phyloP scores from a whole-genome alignment of 257 asterid genomes.

The Nicotiana sylvestris region DNA sequence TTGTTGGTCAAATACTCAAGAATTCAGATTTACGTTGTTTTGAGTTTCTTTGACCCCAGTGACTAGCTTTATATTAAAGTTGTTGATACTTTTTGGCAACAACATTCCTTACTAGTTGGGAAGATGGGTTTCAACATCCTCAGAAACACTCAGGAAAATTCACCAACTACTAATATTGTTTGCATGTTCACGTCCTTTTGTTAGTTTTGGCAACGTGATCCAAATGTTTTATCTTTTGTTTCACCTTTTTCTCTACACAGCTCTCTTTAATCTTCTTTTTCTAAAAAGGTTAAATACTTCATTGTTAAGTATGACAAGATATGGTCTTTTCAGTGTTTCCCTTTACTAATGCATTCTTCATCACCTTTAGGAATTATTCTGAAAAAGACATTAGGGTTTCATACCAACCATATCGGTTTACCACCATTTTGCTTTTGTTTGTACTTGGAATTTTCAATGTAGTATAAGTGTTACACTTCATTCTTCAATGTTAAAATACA shows the following conservation, averaged over 20 bases:
- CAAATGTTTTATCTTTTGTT: background rate
- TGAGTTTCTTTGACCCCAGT: background rate
- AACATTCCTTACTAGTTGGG: background rate
- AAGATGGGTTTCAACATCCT: background rate
- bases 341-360: slow-evolving; percentile 13
- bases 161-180: slow-evolving; percentile 18
- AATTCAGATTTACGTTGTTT: background rate
- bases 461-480: background rate
- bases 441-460: background rate
- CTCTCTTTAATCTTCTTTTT: background rate
- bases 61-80: background rate
- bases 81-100: background rate
- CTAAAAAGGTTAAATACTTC: background rate
- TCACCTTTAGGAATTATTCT: slow-evolving; percentile 11
- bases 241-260: background rate
- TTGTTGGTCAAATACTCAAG: background rate
- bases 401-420: slow-evolving; percentile 21
- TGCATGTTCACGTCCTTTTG: slow-evolving; percentile 3
- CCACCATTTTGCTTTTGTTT: slow-evolving; percentile 7
- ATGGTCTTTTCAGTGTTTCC: background rate
- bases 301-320: background rate
- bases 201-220: slow-evolving; percentile 2
- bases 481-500: background rate
- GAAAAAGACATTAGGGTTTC: slow-evolving; percentile 2
- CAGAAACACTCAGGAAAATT: slow-evolving; percentile 1